Evolutionary conservation across 371 early-diverging fungal genomes (phyloP), one percentile per base, ranked within the genome.

Genomic region (Apophysomyces variabilis): DNA sequence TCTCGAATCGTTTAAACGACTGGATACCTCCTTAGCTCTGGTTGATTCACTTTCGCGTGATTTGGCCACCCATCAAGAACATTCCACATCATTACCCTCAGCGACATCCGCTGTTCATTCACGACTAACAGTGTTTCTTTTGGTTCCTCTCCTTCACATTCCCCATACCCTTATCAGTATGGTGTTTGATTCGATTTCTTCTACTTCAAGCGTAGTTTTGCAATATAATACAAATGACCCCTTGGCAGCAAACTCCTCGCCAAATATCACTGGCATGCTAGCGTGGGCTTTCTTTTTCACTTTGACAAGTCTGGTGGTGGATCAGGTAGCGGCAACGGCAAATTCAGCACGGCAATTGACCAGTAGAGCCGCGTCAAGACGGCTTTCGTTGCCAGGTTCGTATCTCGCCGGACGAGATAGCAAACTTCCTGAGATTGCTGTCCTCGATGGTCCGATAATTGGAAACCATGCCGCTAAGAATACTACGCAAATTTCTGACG

Each of bases 11-110:
- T 79, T 74, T 36, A 70, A 74, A 60, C 67, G 80, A 16, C 45
- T 82, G 5, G 83, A 82, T 60, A 67, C 68, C 5, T 77, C 77
- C 11, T 71, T 82, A 71, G 83, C 83, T 1, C 36, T 79, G 39
- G 77, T 82, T 1, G 83, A 82, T 37, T 82, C 79, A 0, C 69
- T 82, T 14, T 79, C 83, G 26, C 77, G 78, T 61, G 83, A 82
- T 41, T 57, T 82, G 44, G 83, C 76, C 38, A 50, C 61, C 46
- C 39, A 63, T 12, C 41, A 41, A 32, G 41, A 43, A 6, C 63
- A 43, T 12, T 21, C 21, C 56, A n/a, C 64, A 58, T 54, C 50
- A 43, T 8, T 41, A 37, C 50, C 26, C 13, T 58, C 60, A 7
- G 7, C 60, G 6, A 4, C 41, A 5, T 18, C 38, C 14, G 16